Percentiles rank a stretch among this genome's conserved stretches.
These are phyloP conservation scores for Actinomortierella wolfii DNA, from an alignment of 371 early-diverging fungal genomes.

Conservation along the genomic window DNA sequence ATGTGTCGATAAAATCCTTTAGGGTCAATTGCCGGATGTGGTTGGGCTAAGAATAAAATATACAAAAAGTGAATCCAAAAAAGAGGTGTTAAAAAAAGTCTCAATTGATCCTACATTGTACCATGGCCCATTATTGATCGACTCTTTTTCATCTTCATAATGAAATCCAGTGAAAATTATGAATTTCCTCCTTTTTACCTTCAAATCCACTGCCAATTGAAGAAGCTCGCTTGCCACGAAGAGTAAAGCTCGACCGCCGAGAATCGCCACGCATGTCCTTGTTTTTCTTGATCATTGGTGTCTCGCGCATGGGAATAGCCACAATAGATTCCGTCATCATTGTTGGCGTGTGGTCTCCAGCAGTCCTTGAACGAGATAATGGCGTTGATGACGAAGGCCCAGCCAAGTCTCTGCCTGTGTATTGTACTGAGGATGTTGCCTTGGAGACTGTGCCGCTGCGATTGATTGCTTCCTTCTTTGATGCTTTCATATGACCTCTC, in stretches of 20 bases:
- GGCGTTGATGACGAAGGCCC: no score
- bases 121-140: neutral
- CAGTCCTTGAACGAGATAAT: no score
- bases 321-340: slow-evolving; percentile 26
- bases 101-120: neutral
- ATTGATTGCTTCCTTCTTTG: neutral
- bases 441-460: slow-evolving; percentile 6
- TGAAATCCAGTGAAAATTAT: neutral
- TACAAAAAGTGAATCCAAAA: neutral
- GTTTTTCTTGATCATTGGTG: slow-evolving; percentile 56
- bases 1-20: slow-evolving; percentile 67
- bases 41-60: slow-evolving; percentile 50
- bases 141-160: no score
- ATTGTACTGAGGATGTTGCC: neutral
- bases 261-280: slow-evolving; percentile 51
- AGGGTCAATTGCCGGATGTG: slow-evolving; percentile 61
- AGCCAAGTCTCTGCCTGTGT: neutral
- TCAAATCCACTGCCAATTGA: slow-evolving; percentile 58
- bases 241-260: slow-evolving; percentile 68
- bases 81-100: neutral
- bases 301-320: slow-evolving; percentile 50
- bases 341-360: slow-evolving; percentile 13
- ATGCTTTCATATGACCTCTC: neutral
- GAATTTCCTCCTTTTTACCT: slow-evolving; percentile 31
- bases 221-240: slow-evolving; percentile 71